phyloP scores from a whole-genome alignment of 2,329 filamentous ascomycete genomes.

The Penicillium brasilianum region DNA sequence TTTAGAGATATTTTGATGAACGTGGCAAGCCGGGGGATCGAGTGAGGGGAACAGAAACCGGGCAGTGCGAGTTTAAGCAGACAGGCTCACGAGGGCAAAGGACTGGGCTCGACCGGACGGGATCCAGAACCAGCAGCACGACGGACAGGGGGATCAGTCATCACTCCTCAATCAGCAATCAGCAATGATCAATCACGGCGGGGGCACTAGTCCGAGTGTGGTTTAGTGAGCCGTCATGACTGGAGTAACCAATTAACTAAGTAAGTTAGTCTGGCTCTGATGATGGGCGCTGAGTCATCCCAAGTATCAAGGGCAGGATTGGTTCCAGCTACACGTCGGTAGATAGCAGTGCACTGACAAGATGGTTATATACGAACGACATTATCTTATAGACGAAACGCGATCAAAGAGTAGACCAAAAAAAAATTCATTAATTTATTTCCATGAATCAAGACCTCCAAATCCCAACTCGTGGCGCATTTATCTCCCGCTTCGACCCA shows the following conservation, averaged over 20 bases:
- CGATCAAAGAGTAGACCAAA: too few species aligned
- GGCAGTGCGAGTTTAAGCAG: neutral
- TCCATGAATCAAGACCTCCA: slow-evolving; percentile 27
- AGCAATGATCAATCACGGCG: neutral
- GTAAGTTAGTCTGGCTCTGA: neutral
- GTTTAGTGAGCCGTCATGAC: neutral
- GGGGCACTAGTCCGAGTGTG: neutral
- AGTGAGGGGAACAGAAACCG: slow-evolving; percentile 3
- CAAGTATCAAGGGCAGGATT: neutral
- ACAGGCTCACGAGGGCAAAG: slow-evolving; percentile 1
- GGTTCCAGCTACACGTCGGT: too few species aligned
- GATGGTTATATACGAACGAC: too few species aligned
- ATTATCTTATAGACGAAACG: too few species aligned
- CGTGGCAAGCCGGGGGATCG: neutral
- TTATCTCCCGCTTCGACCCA: slow-evolving; percentile 16
- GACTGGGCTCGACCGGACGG: neutral
- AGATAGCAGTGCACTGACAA: too few species aligned
- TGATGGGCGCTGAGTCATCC: neutral
- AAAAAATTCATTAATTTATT: neutral
- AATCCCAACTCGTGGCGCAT: slow-evolving; percentile 29
- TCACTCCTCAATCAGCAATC: neutral
- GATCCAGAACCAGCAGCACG: slow-evolving; percentile 3
- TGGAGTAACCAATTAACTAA: neutral
- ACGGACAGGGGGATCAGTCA: neutral
- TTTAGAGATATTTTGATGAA: neutral